Base-by-base conservation (phyloP, 83 land plant genomes). In the Picea engelmannii region DNA sequence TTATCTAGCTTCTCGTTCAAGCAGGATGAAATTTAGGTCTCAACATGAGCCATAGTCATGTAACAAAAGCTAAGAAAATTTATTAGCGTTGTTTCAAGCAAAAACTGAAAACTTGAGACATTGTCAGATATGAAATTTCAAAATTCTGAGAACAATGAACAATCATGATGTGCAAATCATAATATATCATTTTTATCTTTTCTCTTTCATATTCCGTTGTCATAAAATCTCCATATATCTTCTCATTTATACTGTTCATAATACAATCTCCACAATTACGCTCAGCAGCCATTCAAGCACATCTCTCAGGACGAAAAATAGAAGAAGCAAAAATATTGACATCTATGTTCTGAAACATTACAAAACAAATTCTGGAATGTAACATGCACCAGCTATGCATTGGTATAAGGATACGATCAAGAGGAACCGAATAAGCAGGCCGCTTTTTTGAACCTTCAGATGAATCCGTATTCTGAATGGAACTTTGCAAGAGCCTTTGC, bases 321-420 rank as follows among this genome's bases (percentile, higher is more conserved):
- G 38, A 27, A 27, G 71, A 0, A 11, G 8, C 44, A 68, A 35
- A 68, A 52, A 52, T 11, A 52, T 52, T 11, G 2, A 52, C 12
- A 52, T 52, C 13, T 13, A 35, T 42, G 20, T 17, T 69, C 44
- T 69, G 44, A 69, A 5, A 35, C 16, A 49, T 49, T 9, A 49
- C 55, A 10, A 49, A 49, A 49, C 27, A 24, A 16, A 35, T 35
- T 21, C 18, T 17, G 1, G 1, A 24, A 68, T 3, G 35, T 40
- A 68, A 35, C 73, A 68, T 68, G 18, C n/a, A 71, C 55, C 76
- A 71, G 5, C 35, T 68, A 68, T 35, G 73, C 44, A 68, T 71
- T 10, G 55, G 76, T n/a, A 71, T 18, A 71, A 71, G 76, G 76
- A 71, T 71, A 71, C 76, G 76, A 71, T 71, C 76, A 44, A 71